Conservation (phyloP, 2,329 filamentous ascomycete species). For the Hymenoscyphus linearis region DNA sequence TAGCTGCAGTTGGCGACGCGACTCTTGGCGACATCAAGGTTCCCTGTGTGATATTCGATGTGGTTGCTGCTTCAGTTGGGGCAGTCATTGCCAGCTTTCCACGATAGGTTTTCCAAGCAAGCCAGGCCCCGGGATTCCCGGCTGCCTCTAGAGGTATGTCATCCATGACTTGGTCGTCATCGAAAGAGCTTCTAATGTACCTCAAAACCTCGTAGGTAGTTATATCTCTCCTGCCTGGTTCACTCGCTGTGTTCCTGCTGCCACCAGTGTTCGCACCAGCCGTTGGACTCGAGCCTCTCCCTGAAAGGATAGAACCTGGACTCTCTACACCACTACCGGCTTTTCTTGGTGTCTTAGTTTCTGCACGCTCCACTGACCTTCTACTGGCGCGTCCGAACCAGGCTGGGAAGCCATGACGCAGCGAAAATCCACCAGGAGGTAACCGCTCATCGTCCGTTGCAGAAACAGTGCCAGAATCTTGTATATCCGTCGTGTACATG, state of each 20-base stretch:
- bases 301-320: slow-evolving; percentile 15
- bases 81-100: slow-evolving; percentile 40
- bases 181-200: slow-evolving; percentile 80
- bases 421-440: slow-evolving; percentile 82
- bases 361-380: slow-evolving; percentile 36
- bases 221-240: slow-evolving; percentile 12
- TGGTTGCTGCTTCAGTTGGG: slow-evolving; percentile 10
- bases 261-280: slow-evolving; percentile 10
- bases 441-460: slow-evolving; percentile 78
- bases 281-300: slow-evolving; percentile 19
- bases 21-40: slow-evolving; percentile 19
- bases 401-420: slow-evolving; percentile 82
- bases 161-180: slow-evolving; percentile 71
- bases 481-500: slow-evolving; percentile 77
- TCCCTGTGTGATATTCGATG: slow-evolving; percentile 13
- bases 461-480: slow-evolving; percentile 71
- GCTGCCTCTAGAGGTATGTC: slow-evolving; percentile 73
- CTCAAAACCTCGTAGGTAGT: slow-evolving; percentile 65
- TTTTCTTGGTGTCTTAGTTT: slow-evolving; percentile 26
- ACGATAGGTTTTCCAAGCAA: slow-evolving; percentile 80
- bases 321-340: slow-evolving; percentile 18
- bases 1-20: slow-evolving; percentile 16
- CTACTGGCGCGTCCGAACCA: slow-evolving; percentile 70
- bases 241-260: slow-evolving; percentile 10
- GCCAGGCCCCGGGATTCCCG: slow-evolving; percentile 87